phyloP scores from a whole-genome alignment of 2,329 filamentous ascomycete genomes.

The Rutstroemia sp. region DNA sequence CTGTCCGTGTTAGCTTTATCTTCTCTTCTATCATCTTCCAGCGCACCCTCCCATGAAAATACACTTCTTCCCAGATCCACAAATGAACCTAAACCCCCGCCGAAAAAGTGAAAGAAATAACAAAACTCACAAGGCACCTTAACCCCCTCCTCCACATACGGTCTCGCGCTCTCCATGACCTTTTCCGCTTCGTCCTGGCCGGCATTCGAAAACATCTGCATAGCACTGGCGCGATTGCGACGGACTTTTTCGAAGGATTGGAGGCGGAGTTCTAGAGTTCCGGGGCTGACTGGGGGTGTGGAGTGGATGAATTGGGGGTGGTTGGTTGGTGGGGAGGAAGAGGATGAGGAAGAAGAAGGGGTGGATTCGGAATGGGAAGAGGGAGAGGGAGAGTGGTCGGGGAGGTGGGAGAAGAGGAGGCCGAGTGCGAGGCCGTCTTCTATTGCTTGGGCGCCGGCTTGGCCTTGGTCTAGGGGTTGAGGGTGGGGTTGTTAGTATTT shows the following conservation, averaged over 20 bases:
- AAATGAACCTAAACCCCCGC: too few species aligned
- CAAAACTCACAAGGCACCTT: conserved; percentile 1
- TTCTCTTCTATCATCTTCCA: not conserved
- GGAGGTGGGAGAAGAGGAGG: not conserved
- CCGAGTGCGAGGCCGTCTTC: conserved; percentile 56
- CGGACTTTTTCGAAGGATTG: not conserved
- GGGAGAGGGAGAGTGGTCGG: not conserved
- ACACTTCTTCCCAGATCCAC: too few species aligned
- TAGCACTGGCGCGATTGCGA: not conserved
- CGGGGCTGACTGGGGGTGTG: not conserved
- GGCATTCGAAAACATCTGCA: conserved; percentile 4
- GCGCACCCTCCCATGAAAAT: too few species aligned
- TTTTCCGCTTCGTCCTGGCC: not conserved
- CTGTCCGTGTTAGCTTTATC: not conserved
- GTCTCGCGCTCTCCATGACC: not conserved
- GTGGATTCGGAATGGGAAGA: too few species aligned
- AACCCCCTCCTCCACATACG: not conserved
- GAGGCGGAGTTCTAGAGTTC: not conserved
- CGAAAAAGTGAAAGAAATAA: not conserved
- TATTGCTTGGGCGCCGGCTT: conserved; percentile 57
- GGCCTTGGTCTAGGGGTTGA: conserved; percentile 39
- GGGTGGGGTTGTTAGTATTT: not conserved
- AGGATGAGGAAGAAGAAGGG: not conserved
- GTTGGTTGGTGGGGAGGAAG: not conserved
- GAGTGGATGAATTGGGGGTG: not conserved